Evolutionary conservation across 371 early-diverging fungal species (phyloP), one percentile per base, ranked within the genome.

Genomic region (Mucor plumbeus): DNA sequence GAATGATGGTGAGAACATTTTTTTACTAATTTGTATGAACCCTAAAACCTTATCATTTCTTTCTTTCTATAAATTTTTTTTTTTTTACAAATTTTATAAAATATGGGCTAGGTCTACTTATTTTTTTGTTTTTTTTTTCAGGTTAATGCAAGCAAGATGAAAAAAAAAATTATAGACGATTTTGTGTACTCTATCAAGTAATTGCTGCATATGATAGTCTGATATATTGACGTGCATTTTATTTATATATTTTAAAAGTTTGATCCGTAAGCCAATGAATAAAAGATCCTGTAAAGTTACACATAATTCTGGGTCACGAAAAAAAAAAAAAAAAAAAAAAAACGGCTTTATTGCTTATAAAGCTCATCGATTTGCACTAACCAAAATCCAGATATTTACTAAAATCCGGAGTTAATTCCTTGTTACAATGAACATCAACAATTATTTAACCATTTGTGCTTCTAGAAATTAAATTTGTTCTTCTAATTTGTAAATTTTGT

Each of bases 361-460:
- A 53, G 53, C 53, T 13, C 53, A 53, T 53, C 53, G 31, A 53
- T 53, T 4, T 53, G 11, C 21, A 21, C 53, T 53, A 53, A 53
- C 53, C 53, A 31, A 53, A 31, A 31, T 53, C 31, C 21, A 47
- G 19, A 47, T 19, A 19, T 26, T 21, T 53, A 53, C 53, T 53
- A 53, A 53, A 53, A 53, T 53, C 53, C 53, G 53, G 53, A 53
- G 19, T 47, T 47, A 47, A 7, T 17, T 19, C 47, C 47, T 19
- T 4, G 47, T 47, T 47, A 47, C 47, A 47, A 19, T 26, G 26
- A 26, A 3, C 26, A 26, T 26, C 26, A 26, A 47, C 17, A 44
- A 10, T 19, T 19, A 47, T 47, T 31, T 53, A 53, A 11, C 13
- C 21, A 10, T 4, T 53, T 31, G 53, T 53, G 53, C 14, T 53